These are phyloP conservation scores for Salix koriyanagi DNA, from an alignment of 345 rosid species.

Conservation along the genomic window DNA sequence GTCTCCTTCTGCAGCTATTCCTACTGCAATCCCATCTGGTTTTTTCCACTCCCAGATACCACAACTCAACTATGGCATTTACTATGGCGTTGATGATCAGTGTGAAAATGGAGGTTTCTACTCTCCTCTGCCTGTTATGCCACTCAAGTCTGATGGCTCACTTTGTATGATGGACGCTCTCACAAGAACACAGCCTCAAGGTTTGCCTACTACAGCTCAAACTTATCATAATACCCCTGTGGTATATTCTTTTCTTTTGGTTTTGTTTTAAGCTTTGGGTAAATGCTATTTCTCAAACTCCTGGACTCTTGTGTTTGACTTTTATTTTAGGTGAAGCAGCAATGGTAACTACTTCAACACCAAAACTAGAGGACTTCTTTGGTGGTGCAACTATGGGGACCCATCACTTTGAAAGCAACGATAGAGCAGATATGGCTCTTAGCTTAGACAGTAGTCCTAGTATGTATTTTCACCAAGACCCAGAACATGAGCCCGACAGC, in stretches of 20 bases:
- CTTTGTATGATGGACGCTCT: conserved; percentile 89
- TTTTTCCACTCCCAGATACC: conserved; percentile 28
- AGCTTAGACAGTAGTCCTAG: conserved; percentile 49
- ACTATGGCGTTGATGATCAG: conserved; percentile 39
- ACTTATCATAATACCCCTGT: not conserved
- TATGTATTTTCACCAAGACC: conserved; percentile 42
- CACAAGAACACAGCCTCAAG: conserved; percentile 68
- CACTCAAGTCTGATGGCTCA: conserved; percentile 93
- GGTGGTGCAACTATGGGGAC: conserved; percentile 62
- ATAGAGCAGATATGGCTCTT: conserved; percentile 71
- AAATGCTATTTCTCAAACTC: conserved; percentile 6
- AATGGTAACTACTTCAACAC: conserved; percentile 52
- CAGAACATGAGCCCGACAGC: conserved; percentile 35
- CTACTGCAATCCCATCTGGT: conserved; percentile 33
- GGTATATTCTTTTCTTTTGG: conserved; percentile 24
- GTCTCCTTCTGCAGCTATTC: conserved; percentile 25
- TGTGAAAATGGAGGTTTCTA: conserved; percentile 39
- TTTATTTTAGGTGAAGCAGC: conserved; percentile 31
- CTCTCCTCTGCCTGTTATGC: conserved; percentile 71
- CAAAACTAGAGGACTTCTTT: conserved; percentile 89
- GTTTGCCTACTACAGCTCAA: conserved; percentile 23
- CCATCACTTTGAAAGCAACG: conserved; percentile 58
- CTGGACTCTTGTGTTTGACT: conserved; percentile 26
- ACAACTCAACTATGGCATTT: conserved; percentile 43
- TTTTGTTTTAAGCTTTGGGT: not conserved